Percentiles rank a stretch among this genome's conserved stretches.
Evolutionary conservation across 1,284 basidiomycete species (phyloP).

Genomic region (Omphalotus olearius): DNA sequence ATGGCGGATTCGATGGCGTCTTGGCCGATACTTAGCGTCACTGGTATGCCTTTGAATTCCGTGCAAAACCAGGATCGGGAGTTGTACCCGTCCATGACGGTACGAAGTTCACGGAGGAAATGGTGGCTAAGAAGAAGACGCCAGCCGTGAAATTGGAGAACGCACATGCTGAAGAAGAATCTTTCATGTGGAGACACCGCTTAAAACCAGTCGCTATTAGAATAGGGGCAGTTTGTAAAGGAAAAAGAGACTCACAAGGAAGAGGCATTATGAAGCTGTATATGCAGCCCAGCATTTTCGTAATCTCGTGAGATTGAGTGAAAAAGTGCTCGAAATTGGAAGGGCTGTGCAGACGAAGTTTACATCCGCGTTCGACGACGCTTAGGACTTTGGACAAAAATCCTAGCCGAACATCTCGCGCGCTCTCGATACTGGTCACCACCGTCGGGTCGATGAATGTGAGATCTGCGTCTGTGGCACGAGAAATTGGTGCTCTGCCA

Average conservation of each 20-base stretch:
- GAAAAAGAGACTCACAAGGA: constrained; percentile 27
- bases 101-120: constrained; percentile 32
- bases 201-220: not conserved
- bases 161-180: constrained; percentile 8
- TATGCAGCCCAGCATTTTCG: constrained; percentile 31
- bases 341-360: constrained; percentile 24
- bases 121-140: constrained; percentile 34
- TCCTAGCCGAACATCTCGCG: constrained; percentile 31
- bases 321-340: constrained; percentile 29
- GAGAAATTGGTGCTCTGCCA: constrained; percentile 29
- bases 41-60: constrained; percentile 29
- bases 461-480: constrained; percentile 26
- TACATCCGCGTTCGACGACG: constrained; percentile 26
- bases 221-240: not conserved
- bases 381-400: constrained; percentile 30
- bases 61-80: constrained; percentile 27
- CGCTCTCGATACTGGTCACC: constrained; percentile 19
- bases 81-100: constrained; percentile 21
- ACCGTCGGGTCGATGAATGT: constrained; percentile 25
- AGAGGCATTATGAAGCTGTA: constrained; percentile 34
- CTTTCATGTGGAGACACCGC: constrained; percentile 1
- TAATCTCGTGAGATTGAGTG: constrained; percentile 23
- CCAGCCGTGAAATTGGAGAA: constrained; percentile 29
- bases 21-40: constrained; percentile 33
- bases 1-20: constrained; percentile 37